Evolutionary conservation across 2,329 filamentous ascomycete species (phyloP).

Genomic region (Niveomyces coronatus): DNA sequence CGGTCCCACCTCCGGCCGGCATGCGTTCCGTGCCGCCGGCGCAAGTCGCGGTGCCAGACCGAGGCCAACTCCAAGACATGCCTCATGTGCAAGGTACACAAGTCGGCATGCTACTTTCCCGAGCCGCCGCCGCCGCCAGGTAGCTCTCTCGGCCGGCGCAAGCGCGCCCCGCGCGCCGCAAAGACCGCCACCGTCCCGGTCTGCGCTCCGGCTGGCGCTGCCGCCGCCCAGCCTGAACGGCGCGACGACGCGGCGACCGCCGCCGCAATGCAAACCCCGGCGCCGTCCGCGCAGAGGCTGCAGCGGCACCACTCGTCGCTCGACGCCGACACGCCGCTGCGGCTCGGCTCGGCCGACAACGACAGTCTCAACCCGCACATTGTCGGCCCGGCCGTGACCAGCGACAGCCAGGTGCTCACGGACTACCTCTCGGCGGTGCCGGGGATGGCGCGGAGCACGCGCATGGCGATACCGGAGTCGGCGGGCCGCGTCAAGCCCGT

Average conservation of each 20-base stretch:
- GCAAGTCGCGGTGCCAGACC: slow-evolving; percentile 52
- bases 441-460: slow-evolving; percentile 19
- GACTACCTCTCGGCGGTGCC: slow-evolving; percentile 37
- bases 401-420: slow-evolving; percentile 51
- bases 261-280: neutral
- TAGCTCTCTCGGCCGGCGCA: too few species aligned
- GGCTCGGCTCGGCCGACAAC: slow-evolving; percentile 24
- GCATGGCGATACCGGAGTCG: slow-evolving; percentile 21
- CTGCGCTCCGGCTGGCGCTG: too few species aligned
- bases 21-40: slow-evolving; percentile 47
- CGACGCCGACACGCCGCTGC: slow-evolving; percentile 18
- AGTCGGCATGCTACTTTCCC: slow-evolving; percentile 46
- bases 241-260: too few species aligned
- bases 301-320: neutral
- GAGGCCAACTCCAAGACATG: slow-evolving; percentile 42
- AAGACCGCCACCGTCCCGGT: too few species aligned
- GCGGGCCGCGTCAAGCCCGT: slow-evolving; percentile 27
- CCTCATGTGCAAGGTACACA: slow-evolving; percentile 47
- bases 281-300: slow-evolving; percentile 14
- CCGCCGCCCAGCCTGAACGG: too few species aligned
- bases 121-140: slow-evolving; percentile 8
- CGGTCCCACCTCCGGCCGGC: slow-evolving; percentile 51
- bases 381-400: slow-evolving; percentile 47
- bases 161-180: too few species aligned
- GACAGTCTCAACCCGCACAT: slow-evolving; percentile 39